Evolutionary conservation across 352 stramenopile species (phyloP).

Genomic region (Globisporangium heterothallicum): DNA sequence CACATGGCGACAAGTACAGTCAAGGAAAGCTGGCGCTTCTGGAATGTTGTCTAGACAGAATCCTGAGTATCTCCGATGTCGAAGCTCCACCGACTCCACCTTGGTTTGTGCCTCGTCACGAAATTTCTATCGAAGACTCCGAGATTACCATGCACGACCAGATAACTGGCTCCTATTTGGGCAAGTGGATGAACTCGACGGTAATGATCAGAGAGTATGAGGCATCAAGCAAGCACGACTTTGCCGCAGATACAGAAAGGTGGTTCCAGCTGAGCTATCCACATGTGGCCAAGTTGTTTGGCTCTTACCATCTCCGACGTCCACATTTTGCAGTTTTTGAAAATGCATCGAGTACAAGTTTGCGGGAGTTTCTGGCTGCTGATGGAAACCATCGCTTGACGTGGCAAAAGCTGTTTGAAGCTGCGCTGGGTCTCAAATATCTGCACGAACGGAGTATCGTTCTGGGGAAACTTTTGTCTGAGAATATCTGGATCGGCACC

Average conservation of each 20-base stretch:
- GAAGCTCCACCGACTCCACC: background rate
- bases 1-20: slow-evolving; percentile 8
- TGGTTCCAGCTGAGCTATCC: slow-evolving; percentile 37
- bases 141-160: slow-evolving; percentile 12
- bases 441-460: slow-evolving; percentile 12
- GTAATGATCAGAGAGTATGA: slow-evolving; percentile 12
- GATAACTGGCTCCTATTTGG: slow-evolving; percentile 1
- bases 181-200: slow-evolving; percentile 35
- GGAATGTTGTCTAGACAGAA: slow-evolving; percentile 3
- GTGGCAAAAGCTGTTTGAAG: slow-evolving; percentile 8
- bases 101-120: slow-evolving; percentile 78
- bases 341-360: background rate
- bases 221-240: background rate
- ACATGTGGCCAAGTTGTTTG: slow-evolving; percentile 14
- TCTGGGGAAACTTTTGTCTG: background rate
- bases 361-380: background rate
- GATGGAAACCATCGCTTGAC: background rate
- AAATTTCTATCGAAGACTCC: slow-evolving; percentile 59
- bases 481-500: slow-evolving; percentile 6
- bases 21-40: slow-evolving; percentile 4
- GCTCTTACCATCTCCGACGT: slow-evolving; percentile 12
- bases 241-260: background rate
- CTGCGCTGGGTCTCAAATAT: slow-evolving; percentile 33
- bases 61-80: background rate
- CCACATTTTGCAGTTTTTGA: slow-evolving; percentile 1